A percentile compares a stretch with the other conserved stretches of the same genome.
phyloP scores from a whole-genome alignment of 192 early-diverging fungal species.

The Coemansia nantahalensis region DNA sequence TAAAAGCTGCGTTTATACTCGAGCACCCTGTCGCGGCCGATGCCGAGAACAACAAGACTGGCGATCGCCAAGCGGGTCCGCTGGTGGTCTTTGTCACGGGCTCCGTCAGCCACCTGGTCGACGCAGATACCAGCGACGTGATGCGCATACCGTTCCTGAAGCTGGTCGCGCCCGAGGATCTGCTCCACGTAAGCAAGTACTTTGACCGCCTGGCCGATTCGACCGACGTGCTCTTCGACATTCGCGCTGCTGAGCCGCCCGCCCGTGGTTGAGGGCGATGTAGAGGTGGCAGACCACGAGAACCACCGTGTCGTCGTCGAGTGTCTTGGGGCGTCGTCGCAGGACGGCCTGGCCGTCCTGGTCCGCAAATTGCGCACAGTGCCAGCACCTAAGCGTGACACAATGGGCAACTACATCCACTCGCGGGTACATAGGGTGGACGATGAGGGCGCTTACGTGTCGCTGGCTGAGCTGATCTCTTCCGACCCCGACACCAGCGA shows the following conservation, averaged over 20 bases:
- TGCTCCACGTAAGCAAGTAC: conserved; percentile 16
- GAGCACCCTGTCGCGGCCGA: too few relatives aligned
- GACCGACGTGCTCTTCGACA: conserved; percentile 28
- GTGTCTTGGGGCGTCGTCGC: conserved; percentile 31
- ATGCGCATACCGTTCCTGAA: conserved; percentile 28
- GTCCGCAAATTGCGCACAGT: conserved; percentile 12
- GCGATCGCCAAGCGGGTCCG: too few relatives aligned
- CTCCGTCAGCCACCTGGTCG: too few relatives aligned
- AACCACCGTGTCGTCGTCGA: too few relatives aligned
- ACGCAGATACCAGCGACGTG: too few relatives aligned
- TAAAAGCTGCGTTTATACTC: conserved; percentile 18
- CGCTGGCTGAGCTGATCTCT: too few relatives aligned
- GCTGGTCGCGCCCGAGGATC: too few relatives aligned
- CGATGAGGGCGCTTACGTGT: conserved; percentile 20
- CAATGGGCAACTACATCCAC: too few relatives aligned
- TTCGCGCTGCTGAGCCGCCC: conserved; percentile 28
- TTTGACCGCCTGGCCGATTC: conserved; percentile 27
- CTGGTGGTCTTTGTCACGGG: too few relatives aligned
- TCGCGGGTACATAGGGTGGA: conserved; percentile 11
- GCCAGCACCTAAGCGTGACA: conserved; percentile 12
- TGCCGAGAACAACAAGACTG: conserved; percentile 24
- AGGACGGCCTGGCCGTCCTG: conserved; percentile 37
- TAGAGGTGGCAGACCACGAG: conserved; percentile 13
- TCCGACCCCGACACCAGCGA: too few relatives aligned
- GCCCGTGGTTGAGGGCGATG: conserved; percentile 30